These are phyloP conservation scores for Botrytis cinerea DNA, from an alignment of 2,329 filamentous ascomycete genomes.

Conservation along the genomic window DNA sequence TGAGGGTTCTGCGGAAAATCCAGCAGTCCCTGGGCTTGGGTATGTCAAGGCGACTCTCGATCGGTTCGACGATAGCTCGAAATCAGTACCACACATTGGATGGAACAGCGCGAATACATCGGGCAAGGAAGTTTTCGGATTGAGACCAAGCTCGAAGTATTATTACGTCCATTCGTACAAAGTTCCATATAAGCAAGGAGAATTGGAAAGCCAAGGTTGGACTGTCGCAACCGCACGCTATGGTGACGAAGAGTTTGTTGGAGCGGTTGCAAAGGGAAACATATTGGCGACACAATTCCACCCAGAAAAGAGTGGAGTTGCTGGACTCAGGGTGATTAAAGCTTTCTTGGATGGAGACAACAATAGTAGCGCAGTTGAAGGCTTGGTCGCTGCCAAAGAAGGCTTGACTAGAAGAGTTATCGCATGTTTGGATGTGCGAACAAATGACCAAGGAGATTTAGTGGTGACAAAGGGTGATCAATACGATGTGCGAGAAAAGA, in stretches of 20 bases:
- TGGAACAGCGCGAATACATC: constrained; percentile 86
- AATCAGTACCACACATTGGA: constrained; percentile 97
- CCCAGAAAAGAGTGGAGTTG: constrained; percentile 92
- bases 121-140: constrained; percentile 69
- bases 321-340: constrained; percentile 79
- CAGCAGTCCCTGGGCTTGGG: constrained; percentile 70
- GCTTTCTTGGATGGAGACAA: constrained; percentile 77
- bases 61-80: constrained; percentile 74
- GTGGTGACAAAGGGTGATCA: constrained; percentile 99
- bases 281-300: constrained; percentile 94
- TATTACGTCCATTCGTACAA: constrained; percentile 99
- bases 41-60: constrained; percentile 70
- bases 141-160: constrained; percentile 85
- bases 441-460: constrained; percentile 91
- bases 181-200: constrained; percentile 69
- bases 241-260: constrained; percentile 85
- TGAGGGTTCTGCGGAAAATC: constrained; percentile 78
- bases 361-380: constrained; percentile 41
- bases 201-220: constrained; percentile 83
- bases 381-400: constrained; percentile 47
- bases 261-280: constrained; percentile 83
- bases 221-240: constrained; percentile 88
- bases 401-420: constrained; percentile 92
- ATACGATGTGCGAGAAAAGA: constrained; percentile 95
- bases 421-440: constrained; percentile 91